Base-by-base conservation (phyloP, 2,329 filamentous ascomycete species). In the Fusarium redolens region DNA sequence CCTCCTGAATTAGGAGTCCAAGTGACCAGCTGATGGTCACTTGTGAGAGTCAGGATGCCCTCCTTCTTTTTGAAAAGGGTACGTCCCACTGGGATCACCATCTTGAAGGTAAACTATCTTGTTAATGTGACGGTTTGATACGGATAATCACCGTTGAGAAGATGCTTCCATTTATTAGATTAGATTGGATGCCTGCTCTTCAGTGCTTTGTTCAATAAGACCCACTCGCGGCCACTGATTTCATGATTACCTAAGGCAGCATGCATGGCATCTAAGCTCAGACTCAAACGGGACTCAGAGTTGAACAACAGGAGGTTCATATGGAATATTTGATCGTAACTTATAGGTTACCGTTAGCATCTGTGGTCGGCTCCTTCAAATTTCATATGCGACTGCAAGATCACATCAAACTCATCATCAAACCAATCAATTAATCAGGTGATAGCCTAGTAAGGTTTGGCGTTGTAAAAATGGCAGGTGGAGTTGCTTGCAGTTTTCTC, bases 11-110 rank as follows among this genome's bases (percentile, higher is more conserved):
- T 86, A 14, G 94, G 93, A 37, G 91, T 93, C 96, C 96, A 99
- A 81, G 90, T 92, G 69, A 98, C 89, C 41, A 88, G 90, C 78
- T 89, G 89, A 78, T 90, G 87, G 81, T 97, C 94, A 63, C 88
- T 85, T 20, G 93, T 91, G 76, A 98, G 86, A 31, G 90, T 89
- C 78, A 99, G 85, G 68, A 90, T 89, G 80, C 96, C 96, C 86
- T 98, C 93, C 83, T 97, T 96, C 86, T 98, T 99, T 85, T 98
- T 98, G 88, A 96, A 98, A 65, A 91, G 86, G 58, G 92, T 91
- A 71, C 88, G 89, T 67, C 92, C 93, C 75, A 86, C 88, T 58
- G 89, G 90, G 70, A 87, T 81, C 33, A 88, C 84, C 90, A 92
- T 92, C 50, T 59, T 33, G 25, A 35, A 43, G 61, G 54, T 18